Base-by-base conservation (phyloP, 202 grass and related monocot species). In the Cymbopogon flexuosus region DNA sequence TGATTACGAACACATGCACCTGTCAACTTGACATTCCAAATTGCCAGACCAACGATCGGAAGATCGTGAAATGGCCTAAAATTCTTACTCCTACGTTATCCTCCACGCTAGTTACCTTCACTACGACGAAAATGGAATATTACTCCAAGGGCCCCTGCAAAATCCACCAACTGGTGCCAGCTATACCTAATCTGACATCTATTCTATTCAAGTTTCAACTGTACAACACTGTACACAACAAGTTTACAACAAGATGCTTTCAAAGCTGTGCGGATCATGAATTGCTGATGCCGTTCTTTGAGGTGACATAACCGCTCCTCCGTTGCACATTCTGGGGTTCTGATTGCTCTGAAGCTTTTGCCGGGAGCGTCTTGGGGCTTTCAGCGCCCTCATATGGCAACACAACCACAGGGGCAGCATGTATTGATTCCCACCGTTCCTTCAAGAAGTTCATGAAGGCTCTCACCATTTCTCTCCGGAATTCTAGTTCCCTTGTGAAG, bases 371-470 rank as follows among this genome's bases (percentile, higher is more conserved):
- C 15, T 59, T 78, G 29, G 84, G 64, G 75, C 49, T 73, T 61
- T 80, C 70, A 45, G 42, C 16, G 18, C 77, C 75, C 77, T 95
- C 86, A 27, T 95, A 93, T 11, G 96, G 96, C 43, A 98, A 51
- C 47, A 98, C 79, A 23, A 83, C 73, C 45, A 98, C 92, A 59
- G 92, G 88, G 16, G 90, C 89, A 72, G 96, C 96, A 79, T 93
- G 90, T 79, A 98, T 81, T 0, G 92, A 92, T 34, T 86, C 90
- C 96, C 92, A 98, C 5, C 89, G 83, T 77, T 98, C 96, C 49
- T 84, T 91, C 78, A 93, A 5, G 16, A 95, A 88, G 29, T 12
- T 83, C 74, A 35, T 73, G 73, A 98, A 95, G 30, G 89, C 90
- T 58, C 81, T 84, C 22, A 93, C 96, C 90, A 78, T 95, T 76